phyloP scores from a whole-genome alignment of 257 asterid genomes.

The Linaria vulgaris region DNA sequence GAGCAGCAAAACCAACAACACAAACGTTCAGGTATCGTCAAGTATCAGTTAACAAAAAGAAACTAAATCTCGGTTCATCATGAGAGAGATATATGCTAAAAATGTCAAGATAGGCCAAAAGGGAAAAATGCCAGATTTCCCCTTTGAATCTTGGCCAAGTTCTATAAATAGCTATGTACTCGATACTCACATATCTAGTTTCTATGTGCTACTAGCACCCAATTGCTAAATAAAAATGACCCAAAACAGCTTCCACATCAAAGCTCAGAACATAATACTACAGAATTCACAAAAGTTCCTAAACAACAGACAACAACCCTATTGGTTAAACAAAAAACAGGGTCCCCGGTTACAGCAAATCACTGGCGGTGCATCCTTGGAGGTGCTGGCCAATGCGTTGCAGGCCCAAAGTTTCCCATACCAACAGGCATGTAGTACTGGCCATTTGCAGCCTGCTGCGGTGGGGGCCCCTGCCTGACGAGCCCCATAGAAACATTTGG shows the following conservation, averaged over 20 bases:
- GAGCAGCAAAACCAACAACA: too few relatives aligned
- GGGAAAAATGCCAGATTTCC: neutral
- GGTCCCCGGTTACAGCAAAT: constrained; percentile 23
- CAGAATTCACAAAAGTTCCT: constrained; percentile 16
- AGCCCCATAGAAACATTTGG: constrained; percentile 44
- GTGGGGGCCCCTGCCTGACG: constrained; percentile 48
- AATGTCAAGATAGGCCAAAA: neutral
- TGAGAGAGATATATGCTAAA: too few relatives aligned
- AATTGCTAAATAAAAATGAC: neutral
- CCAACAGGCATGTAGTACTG: constrained; percentile 77
- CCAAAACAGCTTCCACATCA: neutral
- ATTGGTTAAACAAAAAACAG: constrained; percentile 14
- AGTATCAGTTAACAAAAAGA: too few relatives aligned
- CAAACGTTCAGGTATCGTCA: too few relatives aligned
- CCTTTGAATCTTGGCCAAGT: constrained; percentile 2
- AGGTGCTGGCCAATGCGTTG: constrained; percentile 65
- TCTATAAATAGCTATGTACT: constrained; percentile 1
- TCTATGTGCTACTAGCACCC: constrained; percentile 10
- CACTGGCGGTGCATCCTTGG: constrained; percentile 84
- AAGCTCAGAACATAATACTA: neutral
- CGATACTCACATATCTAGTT: constrained; percentile 13
- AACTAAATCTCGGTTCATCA: too few relatives aligned
- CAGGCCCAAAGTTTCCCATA: constrained; percentile 75
- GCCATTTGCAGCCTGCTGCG: constrained; percentile 40
- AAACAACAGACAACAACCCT: constrained; percentile 14